Evolutionary conservation across 140 eudicot genomes (phyloP), one percentile per base, ranked within the genome.

Genomic region (Anethum foeniculum): DNA sequence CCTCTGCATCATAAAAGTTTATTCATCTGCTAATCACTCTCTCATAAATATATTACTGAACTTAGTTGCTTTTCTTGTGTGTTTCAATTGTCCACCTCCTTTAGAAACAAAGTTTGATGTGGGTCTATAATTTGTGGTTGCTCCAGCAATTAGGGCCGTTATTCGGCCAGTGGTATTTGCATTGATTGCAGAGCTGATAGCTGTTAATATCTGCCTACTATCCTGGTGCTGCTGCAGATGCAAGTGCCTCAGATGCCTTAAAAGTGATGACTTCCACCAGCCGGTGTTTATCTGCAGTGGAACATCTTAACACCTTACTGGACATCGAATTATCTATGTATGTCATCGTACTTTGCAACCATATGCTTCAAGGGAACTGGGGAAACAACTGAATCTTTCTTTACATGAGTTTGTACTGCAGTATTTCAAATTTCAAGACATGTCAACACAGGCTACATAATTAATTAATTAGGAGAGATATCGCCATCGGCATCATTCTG

Each of bases 61-160:
- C 36, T 68, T n/a, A 28, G 23, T 76, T 85, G 91, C 98, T 91
- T 91, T 93, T 64, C 97, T 93, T 8, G 98, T 93, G 76, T 90
- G 88, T 86, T 93, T 93, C 67, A 93, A 86, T 81, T 88, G 92
- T 62, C 90, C 94, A 3, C 89, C 96, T 34, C 97, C 98, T 88
- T 84, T 87, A 5, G 88, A 71, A 76, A 90, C 90, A 75, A 93
- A 89, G 83, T 86, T 88, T 36, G 90, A 76, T 12, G 92, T 87
- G 77, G 86, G 80, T 41, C 46, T 4, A 41, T 56, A 18, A 90
- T 97, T 96, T 1, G 97, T 93, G 62, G 98, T 96, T 52, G 97
- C 98, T 56, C 92, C 97, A 71, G 98, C 98, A 27, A 94, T 47
- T 2, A 93, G 88, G 67, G 98, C 82, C 96, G 88, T 91, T 79